Evolutionary conservation across 257 asterid genomes (phyloP).

Genomic region (Paulownia fortunei): DNA sequence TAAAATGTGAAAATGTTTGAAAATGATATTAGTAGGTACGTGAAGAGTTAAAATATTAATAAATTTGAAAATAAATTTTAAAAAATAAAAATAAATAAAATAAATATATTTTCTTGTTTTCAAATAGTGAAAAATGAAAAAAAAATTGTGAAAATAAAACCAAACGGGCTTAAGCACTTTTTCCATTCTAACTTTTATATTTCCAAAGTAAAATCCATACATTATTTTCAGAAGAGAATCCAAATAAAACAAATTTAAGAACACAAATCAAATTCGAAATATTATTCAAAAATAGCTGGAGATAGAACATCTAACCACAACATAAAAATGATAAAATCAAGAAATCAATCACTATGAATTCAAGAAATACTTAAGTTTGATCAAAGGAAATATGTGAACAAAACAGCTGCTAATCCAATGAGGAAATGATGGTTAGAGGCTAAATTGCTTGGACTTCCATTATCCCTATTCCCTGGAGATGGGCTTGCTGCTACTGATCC

Average conservation of each 20-base stretch:
- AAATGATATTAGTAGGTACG: too few relatives aligned
- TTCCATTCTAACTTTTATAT: background rate
- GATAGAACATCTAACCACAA: constrained; percentile 27
- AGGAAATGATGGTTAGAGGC: constrained; percentile 33
- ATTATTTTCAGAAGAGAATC: background rate
- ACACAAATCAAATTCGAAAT: background rate
- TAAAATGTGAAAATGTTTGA: too few relatives aligned
- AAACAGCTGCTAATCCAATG: constrained; percentile 37
- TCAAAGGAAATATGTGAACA: constrained; percentile 34
- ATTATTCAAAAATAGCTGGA: constrained; percentile 6
- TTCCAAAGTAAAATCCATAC: background rate
- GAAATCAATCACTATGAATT: constrained; percentile 33
- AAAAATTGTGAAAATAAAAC: too few relatives aligned
- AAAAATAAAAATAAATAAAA: too few relatives aligned
- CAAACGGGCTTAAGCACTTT: too few relatives aligned
- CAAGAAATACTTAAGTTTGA: background rate
- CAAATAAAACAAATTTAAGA: background rate
- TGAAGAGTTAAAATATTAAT: too few relatives aligned
- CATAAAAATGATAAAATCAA: constrained; percentile 35
- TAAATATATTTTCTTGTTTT: too few relatives aligned
- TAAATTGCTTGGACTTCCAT: constrained; percentile 36
- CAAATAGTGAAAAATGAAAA: too few relatives aligned
- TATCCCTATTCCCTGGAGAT: constrained; percentile 23
- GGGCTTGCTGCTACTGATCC: constrained; percentile 35
- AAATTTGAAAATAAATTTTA: too few relatives aligned